phyloP scores from a whole-genome alignment of 2,329 filamentous ascomycete species.

The Ceratocystis albifundus region DNA sequence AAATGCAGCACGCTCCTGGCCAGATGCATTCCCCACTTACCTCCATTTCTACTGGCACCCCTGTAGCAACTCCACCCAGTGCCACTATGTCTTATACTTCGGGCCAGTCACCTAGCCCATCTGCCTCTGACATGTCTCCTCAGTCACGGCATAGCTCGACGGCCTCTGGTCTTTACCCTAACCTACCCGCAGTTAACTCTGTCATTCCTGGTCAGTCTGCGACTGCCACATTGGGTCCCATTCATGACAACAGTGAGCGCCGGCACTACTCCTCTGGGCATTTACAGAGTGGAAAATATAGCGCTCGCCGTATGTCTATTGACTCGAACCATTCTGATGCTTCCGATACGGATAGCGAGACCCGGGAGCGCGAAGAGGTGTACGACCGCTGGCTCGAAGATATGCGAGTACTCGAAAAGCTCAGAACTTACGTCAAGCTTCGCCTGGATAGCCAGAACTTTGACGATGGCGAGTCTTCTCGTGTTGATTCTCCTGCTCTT shows the following conservation, averaged over 20 bases:
- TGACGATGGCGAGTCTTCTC: conserved; percentile 31
- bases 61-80: conserved; percentile 64
- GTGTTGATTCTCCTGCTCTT: conserved; percentile 21
- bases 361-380: conserved; percentile 47
- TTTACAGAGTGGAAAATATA: conserved; percentile 47
- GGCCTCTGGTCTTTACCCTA: conserved; percentile 59
- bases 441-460: conserved; percentile 48
- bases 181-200: conserved; percentile 53
- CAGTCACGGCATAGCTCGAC: conserved; percentile 50
- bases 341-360: conserved; percentile 42
- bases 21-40: conserved; percentile 51
- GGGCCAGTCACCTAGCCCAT: conserved; percentile 61
- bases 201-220: conserved; percentile 58
- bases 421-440: conserved; percentile 46
- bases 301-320: conserved; percentile 29
- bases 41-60: conserved; percentile 54
- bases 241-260: conserved; percentile 51
- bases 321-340: conserved; percentile 42
- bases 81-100: conserved; percentile 67
- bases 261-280: conserved; percentile 56
- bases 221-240: conserved; percentile 59
- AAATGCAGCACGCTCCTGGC: conserved; percentile 34
- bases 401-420: conserved; percentile 51
- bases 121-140: conserved; percentile 58
- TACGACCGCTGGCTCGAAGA: conserved; percentile 57